These are phyloP conservation scores for Akanthomyces lecanii DNA, from an alignment of 2,329 filamentous ascomycete genomes.

Conservation along the genomic window DNA sequence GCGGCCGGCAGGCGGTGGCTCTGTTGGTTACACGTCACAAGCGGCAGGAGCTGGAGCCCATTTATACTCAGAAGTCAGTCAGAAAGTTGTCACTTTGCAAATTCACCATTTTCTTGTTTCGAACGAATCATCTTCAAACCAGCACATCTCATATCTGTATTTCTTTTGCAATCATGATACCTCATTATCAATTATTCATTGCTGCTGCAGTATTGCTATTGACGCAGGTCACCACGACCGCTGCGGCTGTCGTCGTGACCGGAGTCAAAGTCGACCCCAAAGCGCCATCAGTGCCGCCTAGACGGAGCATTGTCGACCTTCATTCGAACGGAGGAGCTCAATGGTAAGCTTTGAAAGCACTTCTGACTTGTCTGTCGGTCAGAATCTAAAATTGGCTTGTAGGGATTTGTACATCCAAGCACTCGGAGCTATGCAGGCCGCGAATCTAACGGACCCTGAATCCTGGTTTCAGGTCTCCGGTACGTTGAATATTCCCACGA, in stretches of 20 bases:
- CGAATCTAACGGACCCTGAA: slow-evolving; percentile 36
- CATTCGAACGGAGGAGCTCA: slow-evolving; percentile 37
- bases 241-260: slow-evolving; percentile 26
- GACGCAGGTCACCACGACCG: neutral
- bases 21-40: neutral
- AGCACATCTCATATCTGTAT: neutral
- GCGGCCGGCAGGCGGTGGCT: neutral
- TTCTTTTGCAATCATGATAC: slow-evolving; percentile 9
- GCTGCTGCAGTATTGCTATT: neutral
- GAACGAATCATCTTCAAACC: neutral
- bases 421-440: slow-evolving; percentile 39
- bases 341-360: slow-evolving; percentile 35
- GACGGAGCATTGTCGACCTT: slow-evolving; percentile 46
- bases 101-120: neutral
- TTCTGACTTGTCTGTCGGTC: neutral
- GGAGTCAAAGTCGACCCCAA: slow-evolving; percentile 34
- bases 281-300: slow-evolving; percentile 39
- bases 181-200: slow-evolving; percentile 8
- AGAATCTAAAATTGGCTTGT: slow-evolving; percentile 16
- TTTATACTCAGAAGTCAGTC: neutral
- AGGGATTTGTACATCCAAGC: slow-evolving; percentile 50
- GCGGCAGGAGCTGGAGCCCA: slow-evolving; percentile 3
- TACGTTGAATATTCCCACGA: slow-evolving; percentile 21
- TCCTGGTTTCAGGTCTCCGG: slow-evolving; percentile 51
- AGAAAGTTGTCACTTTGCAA: neutral